phyloP scores from a whole-genome alignment of 257 asterid genomes.

The Fraxinus excelsior region DNA sequence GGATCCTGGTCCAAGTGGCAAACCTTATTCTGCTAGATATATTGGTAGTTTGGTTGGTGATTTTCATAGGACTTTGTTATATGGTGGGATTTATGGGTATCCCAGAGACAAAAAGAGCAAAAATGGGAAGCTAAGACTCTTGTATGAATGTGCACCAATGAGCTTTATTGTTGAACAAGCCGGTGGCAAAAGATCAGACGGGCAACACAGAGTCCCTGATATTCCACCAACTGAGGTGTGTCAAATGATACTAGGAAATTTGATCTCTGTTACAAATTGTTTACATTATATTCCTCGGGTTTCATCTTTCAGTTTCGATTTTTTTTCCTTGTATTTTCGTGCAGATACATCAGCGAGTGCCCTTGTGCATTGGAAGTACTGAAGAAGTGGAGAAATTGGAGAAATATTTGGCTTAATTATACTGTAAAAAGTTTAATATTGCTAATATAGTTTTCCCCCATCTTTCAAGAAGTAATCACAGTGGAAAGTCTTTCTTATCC shows the following conservation, averaged over 20 bases:
- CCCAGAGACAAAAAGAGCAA: constrained; percentile 81
- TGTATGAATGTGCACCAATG: constrained; percentile 98
- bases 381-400: constrained; percentile 96
- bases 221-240: constrained; percentile 86
- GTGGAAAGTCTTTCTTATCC: too few relatives aligned
- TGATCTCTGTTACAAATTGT: not conserved
- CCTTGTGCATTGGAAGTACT: constrained; percentile 83
- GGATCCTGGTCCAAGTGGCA: constrained; percentile 93
- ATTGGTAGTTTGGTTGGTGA: constrained; percentile 96
- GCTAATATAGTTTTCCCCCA: not conserved
- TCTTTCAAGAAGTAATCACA: constrained; percentile 13
- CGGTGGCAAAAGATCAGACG: constrained; percentile 94
- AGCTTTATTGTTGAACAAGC: constrained; percentile 97
- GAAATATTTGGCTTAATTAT: constrained; percentile 63
- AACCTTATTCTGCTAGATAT: constrained; percentile 87
- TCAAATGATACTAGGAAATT: not conserved
- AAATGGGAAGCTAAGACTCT: constrained; percentile 88
- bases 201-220: constrained; percentile 72
- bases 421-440: constrained; percentile 12
- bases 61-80: constrained; percentile 73
- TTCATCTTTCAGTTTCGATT: not conserved
- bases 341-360: constrained; percentile 88
- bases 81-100: constrained; percentile 92
- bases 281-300: not conserved
- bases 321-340: constrained; percentile 15